Percentiles rank a stretch among this genome's conserved stretches.
Conservation (phyloP, 1,139 yeast genomes). For the Wickerhamomyces sp. region DNA sequence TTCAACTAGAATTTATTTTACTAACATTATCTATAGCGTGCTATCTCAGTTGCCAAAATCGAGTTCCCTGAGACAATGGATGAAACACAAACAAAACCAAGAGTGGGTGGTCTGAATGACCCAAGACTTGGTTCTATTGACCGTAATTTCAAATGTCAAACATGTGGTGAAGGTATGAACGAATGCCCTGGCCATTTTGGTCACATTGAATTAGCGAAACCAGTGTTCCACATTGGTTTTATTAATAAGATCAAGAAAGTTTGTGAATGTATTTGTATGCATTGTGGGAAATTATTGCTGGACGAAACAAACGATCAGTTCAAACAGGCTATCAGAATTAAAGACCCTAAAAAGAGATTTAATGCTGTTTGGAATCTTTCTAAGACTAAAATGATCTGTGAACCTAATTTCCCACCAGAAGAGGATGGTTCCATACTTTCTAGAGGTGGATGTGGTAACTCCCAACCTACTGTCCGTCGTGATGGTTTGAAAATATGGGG, state of each 20-base stretch:
- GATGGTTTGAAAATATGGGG: conserved; percentile 97
- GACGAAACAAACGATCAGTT: conserved; percentile 85
- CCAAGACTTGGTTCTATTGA: conserved; percentile 97
- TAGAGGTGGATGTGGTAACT: conserved; percentile 98
- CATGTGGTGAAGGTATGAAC: conserved; percentile 98
- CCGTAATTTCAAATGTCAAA: conserved; percentile 94
- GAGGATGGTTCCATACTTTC: conserved; percentile 53
- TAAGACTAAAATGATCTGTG: conserved; percentile 93
- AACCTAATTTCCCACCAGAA: conserved; percentile 71
- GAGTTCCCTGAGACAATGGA: conserved; percentile 99
- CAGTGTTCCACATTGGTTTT: conserved; percentile 96
- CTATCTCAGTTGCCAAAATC: conserved; percentile 94
- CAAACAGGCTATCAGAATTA: conserved; percentile 84
- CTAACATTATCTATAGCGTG: conserved; percentile 43
- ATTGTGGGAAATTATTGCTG: conserved; percentile 88
- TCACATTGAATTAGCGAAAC: conserved; percentile 95
- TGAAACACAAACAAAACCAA: conserved; percentile 89
- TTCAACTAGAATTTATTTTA: conserved; percentile 11
- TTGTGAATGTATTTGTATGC: conserved; percentile 96
- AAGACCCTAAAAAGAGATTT: conserved; percentile 93
- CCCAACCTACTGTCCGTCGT: conserved; percentile 92
- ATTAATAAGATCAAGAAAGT: conserved; percentile 91
- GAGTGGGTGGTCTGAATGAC: conserved; percentile 95
- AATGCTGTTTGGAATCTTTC: conserved; percentile 95
- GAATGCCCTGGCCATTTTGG: conserved; percentile 99